Evolutionary conservation across 768 basidiomycete species (phyloP).

Genomic region (Suillus fuscotomentosus): DNA sequence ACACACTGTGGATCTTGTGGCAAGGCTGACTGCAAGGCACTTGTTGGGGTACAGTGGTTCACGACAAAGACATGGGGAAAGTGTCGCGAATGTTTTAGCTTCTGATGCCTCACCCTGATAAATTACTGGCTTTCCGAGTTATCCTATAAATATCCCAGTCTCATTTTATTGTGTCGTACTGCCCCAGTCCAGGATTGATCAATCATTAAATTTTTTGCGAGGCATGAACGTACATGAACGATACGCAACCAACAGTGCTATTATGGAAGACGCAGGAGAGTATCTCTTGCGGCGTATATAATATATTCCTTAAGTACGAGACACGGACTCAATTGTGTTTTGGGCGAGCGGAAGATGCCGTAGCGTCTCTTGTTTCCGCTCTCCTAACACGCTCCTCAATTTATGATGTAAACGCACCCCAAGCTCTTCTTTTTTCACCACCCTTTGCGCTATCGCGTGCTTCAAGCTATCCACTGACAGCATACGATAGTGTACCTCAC

Average conservation of each 20-base stretch:
- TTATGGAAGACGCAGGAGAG: constrained; percentile 69
- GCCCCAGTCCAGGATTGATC: background rate
- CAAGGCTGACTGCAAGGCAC: background rate
- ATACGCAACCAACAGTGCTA: background rate
- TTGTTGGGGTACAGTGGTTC: background rate
- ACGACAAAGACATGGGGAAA: background rate
- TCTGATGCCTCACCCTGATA: background rate
- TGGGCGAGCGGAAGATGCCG: no score
- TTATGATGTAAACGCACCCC: no score
- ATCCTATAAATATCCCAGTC: background rate
- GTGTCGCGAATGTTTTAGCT: background rate
- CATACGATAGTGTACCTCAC: no score
- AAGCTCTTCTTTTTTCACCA: no score
- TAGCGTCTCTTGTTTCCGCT: no score
- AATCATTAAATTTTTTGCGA: background rate
- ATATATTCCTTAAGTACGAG: no score
- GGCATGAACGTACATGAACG: background rate
- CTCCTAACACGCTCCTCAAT: no score
- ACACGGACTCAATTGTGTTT: no score
- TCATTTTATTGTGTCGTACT: background rate
- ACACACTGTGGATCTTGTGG: background rate
- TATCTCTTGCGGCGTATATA: constrained; percentile 37
- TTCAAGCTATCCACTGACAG: no score
- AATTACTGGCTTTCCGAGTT: background rate
- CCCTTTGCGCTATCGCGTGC: no score